phyloP scores from a whole-genome alignment of 768 basidiomycete genomes.

The Tubosaeta sp. region DNA sequence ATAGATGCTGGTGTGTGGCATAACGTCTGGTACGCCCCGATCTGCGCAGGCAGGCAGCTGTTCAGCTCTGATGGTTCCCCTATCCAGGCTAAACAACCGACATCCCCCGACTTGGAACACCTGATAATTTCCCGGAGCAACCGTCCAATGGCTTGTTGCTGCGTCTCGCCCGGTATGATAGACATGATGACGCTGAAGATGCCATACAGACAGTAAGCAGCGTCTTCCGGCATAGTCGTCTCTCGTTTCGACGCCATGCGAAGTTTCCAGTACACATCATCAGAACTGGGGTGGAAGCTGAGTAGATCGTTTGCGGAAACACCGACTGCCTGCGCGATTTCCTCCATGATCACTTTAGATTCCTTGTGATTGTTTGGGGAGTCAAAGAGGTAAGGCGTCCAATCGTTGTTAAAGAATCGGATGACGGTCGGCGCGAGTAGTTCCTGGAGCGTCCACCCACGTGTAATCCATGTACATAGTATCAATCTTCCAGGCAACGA shows the following conservation, averaged over 20 bases:
- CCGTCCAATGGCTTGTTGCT: conserved; percentile 2
- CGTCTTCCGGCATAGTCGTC: background rate
- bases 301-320: conserved; percentile 1
- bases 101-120: background rate
- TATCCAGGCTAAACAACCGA: background rate
- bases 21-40: background rate
- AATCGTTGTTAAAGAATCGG: conserved; percentile 3
- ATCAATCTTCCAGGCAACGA: background rate
- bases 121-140: background rate
- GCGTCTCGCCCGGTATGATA: conserved; percentile 1
- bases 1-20: background rate
- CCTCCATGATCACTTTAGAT: background rate
- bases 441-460: conserved; percentile 13
- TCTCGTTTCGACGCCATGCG: conserved; percentile 5
- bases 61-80: background rate
- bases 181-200: conserved; percentile 1
- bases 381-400: conserved; percentile 4
- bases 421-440: conserved; percentile 5
- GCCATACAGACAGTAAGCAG: conserved; percentile 5
- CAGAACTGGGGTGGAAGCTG: background rate
- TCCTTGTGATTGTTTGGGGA: conserved; percentile 3
- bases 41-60: background rate
- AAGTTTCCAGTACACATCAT: conserved; percentile 6
- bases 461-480: conserved; percentile 2
- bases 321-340: background rate